These are phyloP conservation scores for Actinidia chinensis DNA, from an alignment of 179 eudicot species.

Conservation along the genomic window DNA sequence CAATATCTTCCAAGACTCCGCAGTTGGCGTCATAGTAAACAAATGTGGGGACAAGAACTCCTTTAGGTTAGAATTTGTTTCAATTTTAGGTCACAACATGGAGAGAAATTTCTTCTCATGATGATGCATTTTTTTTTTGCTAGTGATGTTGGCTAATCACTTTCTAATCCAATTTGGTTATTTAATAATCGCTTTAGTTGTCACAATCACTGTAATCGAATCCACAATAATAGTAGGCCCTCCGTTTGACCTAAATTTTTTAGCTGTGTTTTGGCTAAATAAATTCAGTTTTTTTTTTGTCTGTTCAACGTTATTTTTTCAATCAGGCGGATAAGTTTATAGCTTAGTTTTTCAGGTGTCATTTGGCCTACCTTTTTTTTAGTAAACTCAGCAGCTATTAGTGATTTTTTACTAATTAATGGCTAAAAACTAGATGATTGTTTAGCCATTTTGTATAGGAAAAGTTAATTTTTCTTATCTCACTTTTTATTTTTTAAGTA, in stretches of 20 bases:
- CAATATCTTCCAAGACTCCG: background rate
- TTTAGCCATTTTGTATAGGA: too few relatives aligned
- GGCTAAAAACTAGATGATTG: too few relatives aligned
- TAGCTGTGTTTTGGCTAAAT: background rate
- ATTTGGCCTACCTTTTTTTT: too few relatives aligned
- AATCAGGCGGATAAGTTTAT: too few relatives aligned
- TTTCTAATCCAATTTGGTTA: background rate
- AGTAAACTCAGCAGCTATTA: too few relatives aligned
- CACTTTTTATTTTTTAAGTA: too few relatives aligned
- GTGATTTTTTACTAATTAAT: too few relatives aligned
- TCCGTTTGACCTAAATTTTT: background rate
- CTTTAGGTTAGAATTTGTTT: background rate
- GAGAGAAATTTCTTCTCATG: conserved; percentile 11
- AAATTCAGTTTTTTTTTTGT: background rate
- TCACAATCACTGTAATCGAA: conserved; percentile 14
- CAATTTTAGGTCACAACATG: background rate
- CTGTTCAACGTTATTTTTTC: background rate
- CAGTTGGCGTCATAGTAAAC: conserved; percentile 10
- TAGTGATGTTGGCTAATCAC: conserved; percentile 24
- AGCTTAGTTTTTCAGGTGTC: too few relatives aligned
- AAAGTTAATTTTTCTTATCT: too few relatives aligned
- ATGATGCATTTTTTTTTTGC: conserved; percentile 7
- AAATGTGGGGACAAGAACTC: conserved; percentile 13
- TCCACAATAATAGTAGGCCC: conserved; percentile 15
- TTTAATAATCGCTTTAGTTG: background rate